Evolutionary conservation across 2,329 filamentous ascomycete species (phyloP), one percentile per base, ranked within the genome.

Genomic region (Aspergillus candidus): DNA sequence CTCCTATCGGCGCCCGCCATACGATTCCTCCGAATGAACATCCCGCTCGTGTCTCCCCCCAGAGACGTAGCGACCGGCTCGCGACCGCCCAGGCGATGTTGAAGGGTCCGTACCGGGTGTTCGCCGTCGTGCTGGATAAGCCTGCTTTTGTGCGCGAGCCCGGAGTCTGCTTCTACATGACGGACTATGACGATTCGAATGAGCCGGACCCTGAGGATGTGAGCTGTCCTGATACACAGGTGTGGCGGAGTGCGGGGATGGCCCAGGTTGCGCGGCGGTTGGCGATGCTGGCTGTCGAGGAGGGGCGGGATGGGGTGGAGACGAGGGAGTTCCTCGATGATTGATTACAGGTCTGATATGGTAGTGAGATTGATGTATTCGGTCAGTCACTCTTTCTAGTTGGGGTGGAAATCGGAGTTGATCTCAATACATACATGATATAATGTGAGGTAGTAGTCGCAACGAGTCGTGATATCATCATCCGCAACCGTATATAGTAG

Each of bases 111-210:
- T 52, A 12, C 38, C 11, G 40, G 13, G 33, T 38, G 12, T 52
- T 51, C 31, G 40, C 49, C 13, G 45, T 52, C 18, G 47, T 50
- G 14, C 41, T 53, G 13, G 49, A 50, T 31, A 32, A 47, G n/a
- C 31, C 41, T 6, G 45, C 35, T 4, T 53, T 52, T 46, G 41
- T 50, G 22, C 37, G 33, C 10, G 49, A 53, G 32, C 17, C 33
- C 5, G 51, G 51, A 2, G 41, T 53, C 13, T 52, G 45, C 27
- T 53, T 48, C 37, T 51, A 46, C n/a, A 47, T 33, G 47, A 14
- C 33, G 6, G 31, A 46, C 11, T 40, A 22, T 18, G 45, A 34
- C 27, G 33, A 10, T 8, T 11, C n/a, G 4, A 18, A 40, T n/a
- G 17, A 31, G 12, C 31, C 40, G 11, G 14, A n/a, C 18, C 12